Conservation (phyloP, 2,329 filamentous ascomycete genomes). For the Fusarium sp. region DNA sequence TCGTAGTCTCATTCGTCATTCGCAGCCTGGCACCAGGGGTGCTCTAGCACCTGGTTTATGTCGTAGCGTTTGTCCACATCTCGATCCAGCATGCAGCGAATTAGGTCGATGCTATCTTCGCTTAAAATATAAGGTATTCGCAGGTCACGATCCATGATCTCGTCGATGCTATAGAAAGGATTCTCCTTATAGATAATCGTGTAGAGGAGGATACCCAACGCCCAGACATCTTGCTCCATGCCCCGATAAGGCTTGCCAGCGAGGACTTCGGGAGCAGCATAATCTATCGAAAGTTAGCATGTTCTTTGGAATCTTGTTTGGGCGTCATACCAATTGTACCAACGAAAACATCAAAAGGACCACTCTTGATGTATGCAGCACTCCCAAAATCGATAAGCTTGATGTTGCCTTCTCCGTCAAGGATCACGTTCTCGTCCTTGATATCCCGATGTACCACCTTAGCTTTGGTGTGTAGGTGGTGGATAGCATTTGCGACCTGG, state of each 20-base stretch:
- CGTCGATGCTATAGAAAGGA: slow-evolving; percentile 98
- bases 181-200: slow-evolving; percentile 99
- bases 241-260: slow-evolving; percentile 92
- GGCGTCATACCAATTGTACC: slow-evolving; percentile 85
- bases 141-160: slow-evolving; percentile 97
- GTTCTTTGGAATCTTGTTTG: not conserved
- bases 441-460: slow-evolving; percentile 96
- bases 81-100: slow-evolving; percentile 91
- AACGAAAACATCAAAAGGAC: slow-evolving; percentile 98
- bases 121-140: slow-evolving; percentile 89
- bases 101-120: slow-evolving; percentile 91
- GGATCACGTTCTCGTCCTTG: slow-evolving; percentile 97
- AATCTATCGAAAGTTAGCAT: slow-evolving; percentile 70
- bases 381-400: slow-evolving; percentile 99
- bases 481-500: slow-evolving; percentile 89
- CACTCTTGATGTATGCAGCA: slow-evolving; percentile 97
- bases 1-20: slow-evolving; percentile 11
- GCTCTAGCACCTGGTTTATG: slow-evolving; percentile 89
- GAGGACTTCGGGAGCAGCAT: slow-evolving; percentile 97
- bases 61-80: slow-evolving; percentile 84
- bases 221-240: slow-evolving; percentile 99
- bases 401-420: slow-evolving; percentile 94
- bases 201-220: slow-evolving; percentile 94
- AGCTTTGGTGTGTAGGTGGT: slow-evolving; percentile 91
- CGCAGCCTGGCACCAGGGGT: slow-evolving; percentile 76